Conservation (phyloP, 345 rosid species). For the Theobroma cacao region DNA sequence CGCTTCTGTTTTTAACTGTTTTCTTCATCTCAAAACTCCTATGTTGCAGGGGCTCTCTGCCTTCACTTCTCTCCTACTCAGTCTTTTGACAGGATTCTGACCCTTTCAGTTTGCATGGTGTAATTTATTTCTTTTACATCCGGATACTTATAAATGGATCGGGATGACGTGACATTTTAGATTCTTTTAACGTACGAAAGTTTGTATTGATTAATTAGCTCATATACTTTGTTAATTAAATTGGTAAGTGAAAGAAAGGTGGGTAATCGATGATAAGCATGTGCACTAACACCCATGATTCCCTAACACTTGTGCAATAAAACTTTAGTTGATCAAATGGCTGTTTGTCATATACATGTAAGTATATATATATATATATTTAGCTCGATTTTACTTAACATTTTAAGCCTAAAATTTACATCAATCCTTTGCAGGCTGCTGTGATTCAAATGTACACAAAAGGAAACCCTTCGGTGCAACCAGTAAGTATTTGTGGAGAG, state of each 20-base stretch:
- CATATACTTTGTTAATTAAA: background rate
- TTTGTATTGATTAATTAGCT: background rate
- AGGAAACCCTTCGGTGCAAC: background rate
- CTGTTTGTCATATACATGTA: too few relatives aligned
- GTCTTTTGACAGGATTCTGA: background rate
- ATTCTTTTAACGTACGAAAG: background rate
- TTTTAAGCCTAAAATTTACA: background rate
- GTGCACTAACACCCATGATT: conserved; percentile 1
- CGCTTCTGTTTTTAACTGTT: background rate
- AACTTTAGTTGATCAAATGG: background rate
- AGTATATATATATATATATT: background rate
- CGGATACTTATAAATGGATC: background rate
- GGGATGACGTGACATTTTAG: background rate
- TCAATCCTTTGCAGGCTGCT: background rate
- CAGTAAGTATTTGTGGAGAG: background rate
- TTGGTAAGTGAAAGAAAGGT: background rate
- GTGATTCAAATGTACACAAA: background rate
- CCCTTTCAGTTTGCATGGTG: background rate
- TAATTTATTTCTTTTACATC: too few relatives aligned
- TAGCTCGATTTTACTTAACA: background rate
- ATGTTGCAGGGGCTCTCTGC: background rate
- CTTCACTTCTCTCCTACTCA: background rate
- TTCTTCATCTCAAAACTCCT: background rate
- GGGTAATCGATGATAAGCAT: conserved; percentile 12
- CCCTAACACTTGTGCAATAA: background rate